Base-by-base conservation (phyloP, 371 early-diverging fungal species). In the Mucor racemosus region DNA sequence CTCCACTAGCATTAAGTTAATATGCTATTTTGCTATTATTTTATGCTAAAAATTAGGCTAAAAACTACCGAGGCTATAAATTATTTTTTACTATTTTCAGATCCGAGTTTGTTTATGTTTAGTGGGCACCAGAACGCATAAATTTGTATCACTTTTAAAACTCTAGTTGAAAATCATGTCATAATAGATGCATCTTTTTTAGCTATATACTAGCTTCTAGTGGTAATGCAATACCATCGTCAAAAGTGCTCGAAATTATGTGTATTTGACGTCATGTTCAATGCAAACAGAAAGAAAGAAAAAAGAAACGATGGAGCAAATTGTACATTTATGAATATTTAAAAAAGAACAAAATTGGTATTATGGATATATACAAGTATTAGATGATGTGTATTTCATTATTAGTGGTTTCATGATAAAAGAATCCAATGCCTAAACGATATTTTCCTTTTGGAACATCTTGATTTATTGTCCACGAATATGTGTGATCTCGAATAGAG, bases 361-460 rank as follows among this genome's bases (percentile, higher is more conserved):
- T 36, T 19, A 36, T 10, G 14, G 40, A 26, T 41, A 21, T 42
- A 41, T n/a, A 36, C 21, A 59, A 21, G 11, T 26, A 11, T 26
- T 50, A 50, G 26, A 50, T 26, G 26, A 50, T 50, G 10, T 50
- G 50, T 21, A 50, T 50, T 9, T 50, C 50, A 11, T 50, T 50
- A 21, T 50, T 19, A 0, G 26, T 50, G 6, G 35, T 57, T 58
- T 71, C 71, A n/a, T 71, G 71, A 36, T 60, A 62, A 42, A 66
- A 71, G 48, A 71, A 66, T 9, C 71, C 71, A 48, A 71, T 36
- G 17, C 71, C 71, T 54, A 71, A 53, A 10, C 53, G 67, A 31
- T 71, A 71, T 19, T 54, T 48, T 31, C 71, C 71, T 46, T 58
- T 48, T 19, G 57, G 60, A 21, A 66, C 59, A 62, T 71, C 63